Percentiles rank a stretch among this genome's conserved stretches.
These are phyloP conservation scores for Funneliformis caledonium DNA, from an alignment of 371 early-diverging fungal species.

Conservation along the genomic window DNA sequence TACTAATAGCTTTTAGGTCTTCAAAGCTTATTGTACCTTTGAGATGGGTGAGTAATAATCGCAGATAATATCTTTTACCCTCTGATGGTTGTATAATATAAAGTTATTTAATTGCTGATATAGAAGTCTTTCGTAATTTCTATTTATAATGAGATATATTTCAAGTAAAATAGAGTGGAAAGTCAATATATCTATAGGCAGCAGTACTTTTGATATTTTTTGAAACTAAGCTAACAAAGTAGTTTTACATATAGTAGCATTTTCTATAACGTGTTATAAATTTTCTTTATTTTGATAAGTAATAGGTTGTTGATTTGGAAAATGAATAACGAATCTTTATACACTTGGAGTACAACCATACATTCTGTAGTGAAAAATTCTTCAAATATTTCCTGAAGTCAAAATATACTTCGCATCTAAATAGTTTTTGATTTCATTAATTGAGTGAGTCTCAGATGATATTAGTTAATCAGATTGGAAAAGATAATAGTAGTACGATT, in stretches of 20 bases:
- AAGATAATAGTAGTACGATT: too few species aligned
- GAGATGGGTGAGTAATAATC: too few species aligned
- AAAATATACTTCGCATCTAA: constrained; percentile 46
- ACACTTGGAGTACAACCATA: constrained; percentile 41
- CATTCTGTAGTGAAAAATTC: constrained; percentile 45
- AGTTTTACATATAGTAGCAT: neutral
- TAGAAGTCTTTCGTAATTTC: neutral
- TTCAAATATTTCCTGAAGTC: constrained; percentile 44
- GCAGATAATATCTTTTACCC: too few species aligned
- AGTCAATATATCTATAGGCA: constrained; percentile 35
- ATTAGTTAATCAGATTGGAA: too few species aligned
- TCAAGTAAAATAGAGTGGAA: constrained; percentile 40
- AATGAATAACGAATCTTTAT: too few species aligned
- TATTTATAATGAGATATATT: neutral
- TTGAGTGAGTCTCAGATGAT: neutral
- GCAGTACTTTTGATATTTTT: too few species aligned
- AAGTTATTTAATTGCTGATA: neutral
- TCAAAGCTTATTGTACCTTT: too few species aligned
- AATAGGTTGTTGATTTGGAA: constrained; percentile 39
- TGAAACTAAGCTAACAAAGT: too few species aligned
- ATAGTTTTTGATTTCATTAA: constrained; percentile 43
- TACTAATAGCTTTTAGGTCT: too few species aligned
- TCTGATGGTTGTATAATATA: too few species aligned
- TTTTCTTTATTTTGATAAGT: constrained; percentile 23
- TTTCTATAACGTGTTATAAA: constrained; percentile 15